Conservation (phyloP, 1,284 basidiomycete species). For the Ustilago trichophora region DNA sequence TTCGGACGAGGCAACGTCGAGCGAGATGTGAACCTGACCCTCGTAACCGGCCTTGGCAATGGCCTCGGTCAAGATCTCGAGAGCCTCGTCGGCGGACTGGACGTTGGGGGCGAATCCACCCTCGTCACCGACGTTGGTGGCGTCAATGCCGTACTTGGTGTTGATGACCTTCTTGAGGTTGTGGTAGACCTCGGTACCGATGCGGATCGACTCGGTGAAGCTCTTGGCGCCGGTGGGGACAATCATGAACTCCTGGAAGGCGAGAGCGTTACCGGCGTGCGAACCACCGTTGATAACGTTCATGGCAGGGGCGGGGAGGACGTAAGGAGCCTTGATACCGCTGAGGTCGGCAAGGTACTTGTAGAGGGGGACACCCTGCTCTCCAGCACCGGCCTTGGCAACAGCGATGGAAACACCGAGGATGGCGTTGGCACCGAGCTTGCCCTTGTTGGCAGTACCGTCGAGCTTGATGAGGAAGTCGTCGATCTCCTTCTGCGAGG, state of each 20-base stretch:
- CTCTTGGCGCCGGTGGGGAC: slow-evolving; percentile 97
- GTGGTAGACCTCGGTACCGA: slow-evolving; percentile 98
- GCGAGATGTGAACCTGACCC: slow-evolving; percentile 97
- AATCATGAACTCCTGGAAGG: slow-evolving; percentile 89
- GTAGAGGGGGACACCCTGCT: slow-evolving; percentile 85
- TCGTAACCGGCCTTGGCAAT: slow-evolving; percentile 98
- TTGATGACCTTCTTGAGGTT: slow-evolving; percentile 99
- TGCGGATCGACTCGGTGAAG: slow-evolving; percentile 98
- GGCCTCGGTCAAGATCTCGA: slow-evolving; percentile 93
- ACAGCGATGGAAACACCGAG: slow-evolving; percentile 98
- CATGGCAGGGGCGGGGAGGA: slow-evolving; percentile 76
- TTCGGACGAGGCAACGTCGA: slow-evolving; percentile 98
- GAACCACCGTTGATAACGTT: slow-evolving; percentile 99
- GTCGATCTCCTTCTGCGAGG: slow-evolving; percentile 94
- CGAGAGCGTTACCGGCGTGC: slow-evolving; percentile 98
- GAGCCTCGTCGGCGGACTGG: slow-evolving; percentile 92
- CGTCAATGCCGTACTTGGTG: slow-evolving; percentile 99
- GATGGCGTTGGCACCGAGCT: slow-evolving; percentile 98
- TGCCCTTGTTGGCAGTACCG: slow-evolving; percentile 97
- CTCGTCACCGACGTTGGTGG: slow-evolving; percentile 99
- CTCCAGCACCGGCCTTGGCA: slow-evolving; percentile 83
- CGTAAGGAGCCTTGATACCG: slow-evolving; percentile 88
- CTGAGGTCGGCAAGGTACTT: slow-evolving; percentile 94
- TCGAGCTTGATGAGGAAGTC: slow-evolving; percentile 99
- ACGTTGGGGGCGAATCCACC: slow-evolving; percentile 99